A percentile compares a stretch with the other conserved stretches of the same genome.
Evolutionary conservation across 2,329 filamentous ascomycete genomes (phyloP).

Genomic region (Claviceps fusiformis): DNA sequence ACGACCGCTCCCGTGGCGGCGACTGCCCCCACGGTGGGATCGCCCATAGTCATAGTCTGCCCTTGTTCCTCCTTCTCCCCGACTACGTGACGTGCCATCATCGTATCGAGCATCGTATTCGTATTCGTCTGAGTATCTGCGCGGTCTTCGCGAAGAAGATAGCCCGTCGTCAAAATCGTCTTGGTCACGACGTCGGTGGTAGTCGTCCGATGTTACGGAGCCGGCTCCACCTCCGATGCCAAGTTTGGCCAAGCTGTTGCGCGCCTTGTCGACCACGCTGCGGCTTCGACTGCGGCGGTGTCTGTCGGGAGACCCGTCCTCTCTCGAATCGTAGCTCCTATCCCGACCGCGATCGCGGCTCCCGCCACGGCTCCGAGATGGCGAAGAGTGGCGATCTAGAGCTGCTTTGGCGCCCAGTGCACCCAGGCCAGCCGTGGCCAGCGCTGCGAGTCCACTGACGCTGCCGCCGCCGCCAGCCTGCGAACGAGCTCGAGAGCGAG

Average conservation of each 20-base stretch:
- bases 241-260: conserved; percentile 47
- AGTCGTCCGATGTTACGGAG: conserved; percentile 21
- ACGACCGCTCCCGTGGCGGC: conserved; percentile 25
- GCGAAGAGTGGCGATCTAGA: conserved; percentile 34
- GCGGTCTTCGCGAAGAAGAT: conserved; percentile 21
- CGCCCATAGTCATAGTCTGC: conserved; percentile 37
- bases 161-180: conserved; percentile 31
- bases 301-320: conserved; percentile 31
- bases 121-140: conserved; percentile 30
- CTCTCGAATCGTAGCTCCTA: conserved; percentile 29
- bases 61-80: conserved; percentile 14
- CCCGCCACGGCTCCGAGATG: conserved; percentile 36
- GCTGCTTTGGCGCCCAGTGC: conserved; percentile 50
- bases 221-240: conserved; percentile 39
- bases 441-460: conserved; percentile 42
- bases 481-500: conserved; percentile 52
- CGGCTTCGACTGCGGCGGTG: conserved; percentile 41
- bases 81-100: conserved; percentile 11
- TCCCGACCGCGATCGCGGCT: conserved; percentile 19
- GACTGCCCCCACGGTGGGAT: conserved; percentile 25
- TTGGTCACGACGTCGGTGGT: conserved; percentile 25
- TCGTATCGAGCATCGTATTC: conserved; percentile 31
- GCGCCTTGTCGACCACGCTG: conserved; percentile 49
- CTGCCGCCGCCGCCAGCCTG: conserved; percentile 30
- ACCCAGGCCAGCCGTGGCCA: conserved; percentile 48